Percentiles rank a stretch among this genome's conserved stretches.
phyloP scores from a whole-genome alignment of 208 protist species.

The Leishmania turanica region DNA sequence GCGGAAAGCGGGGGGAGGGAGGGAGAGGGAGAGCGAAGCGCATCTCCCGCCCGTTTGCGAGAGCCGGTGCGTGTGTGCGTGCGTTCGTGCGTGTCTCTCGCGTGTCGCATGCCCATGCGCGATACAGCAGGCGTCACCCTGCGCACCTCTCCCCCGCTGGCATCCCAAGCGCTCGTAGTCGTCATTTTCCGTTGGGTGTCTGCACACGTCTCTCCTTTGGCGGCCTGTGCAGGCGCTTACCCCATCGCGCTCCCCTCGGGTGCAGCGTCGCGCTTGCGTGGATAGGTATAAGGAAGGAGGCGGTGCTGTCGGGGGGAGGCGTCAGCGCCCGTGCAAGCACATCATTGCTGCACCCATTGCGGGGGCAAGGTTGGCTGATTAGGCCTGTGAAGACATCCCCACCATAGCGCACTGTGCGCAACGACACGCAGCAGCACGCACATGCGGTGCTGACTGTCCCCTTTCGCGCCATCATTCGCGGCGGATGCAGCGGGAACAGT shows the following conservation, averaged over 20 bases:
- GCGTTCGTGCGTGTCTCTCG: neutral
- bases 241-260: neutral
- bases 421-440: neutral
- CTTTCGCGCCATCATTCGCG: conserved; percentile 33
- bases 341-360: neutral
- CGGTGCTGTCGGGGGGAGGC: neutral
- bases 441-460: neutral
- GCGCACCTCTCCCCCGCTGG: neutral
- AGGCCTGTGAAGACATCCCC: neutral
- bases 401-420: neutral
- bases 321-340: neutral
- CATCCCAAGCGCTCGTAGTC: neutral
- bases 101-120: neutral
- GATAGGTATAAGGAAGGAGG: neutral
- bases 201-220: no score
- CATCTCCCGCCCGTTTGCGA: neutral
- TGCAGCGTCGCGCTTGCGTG: neutral
- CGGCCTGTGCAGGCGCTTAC: no score
- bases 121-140: neutral
- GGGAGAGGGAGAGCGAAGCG: neutral
- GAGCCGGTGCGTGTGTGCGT: neutral
- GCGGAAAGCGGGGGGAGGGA: neutral
- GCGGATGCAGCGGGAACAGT: conserved; percentile 77
- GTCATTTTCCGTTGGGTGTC: neutral
- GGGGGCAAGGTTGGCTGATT: neutral